Evolutionary conservation across 495 filamentous ascomycete species (phyloP), one percentile per base, ranked within the genome.

Genomic region (Trichoderma gamsii): DNA sequence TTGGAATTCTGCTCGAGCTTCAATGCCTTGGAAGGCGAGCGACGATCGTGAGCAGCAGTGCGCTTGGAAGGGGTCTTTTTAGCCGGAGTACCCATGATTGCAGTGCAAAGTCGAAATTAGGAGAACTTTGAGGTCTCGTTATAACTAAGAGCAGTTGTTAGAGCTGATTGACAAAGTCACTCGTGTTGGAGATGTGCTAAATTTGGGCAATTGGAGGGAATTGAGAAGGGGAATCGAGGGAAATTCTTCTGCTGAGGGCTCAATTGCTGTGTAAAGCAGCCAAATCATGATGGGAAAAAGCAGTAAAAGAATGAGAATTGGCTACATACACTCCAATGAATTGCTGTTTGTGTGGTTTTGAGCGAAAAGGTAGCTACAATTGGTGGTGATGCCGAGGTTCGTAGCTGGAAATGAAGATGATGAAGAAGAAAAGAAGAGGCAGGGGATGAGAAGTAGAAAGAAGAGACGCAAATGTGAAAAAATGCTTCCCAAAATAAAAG

Each of bases 21-120:
- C 23, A 66, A 21, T 9, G 65, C 43, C 44, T 66, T 66, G 65
- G 65, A 35, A 27, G 65, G 41, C 13, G 43, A 52, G 15, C 65
- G 41, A 7, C 43, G 18, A 16, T 23, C 15, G n/a, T 65, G 35
- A 21, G 49, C 66, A 7, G 66, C 21, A 16, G 35, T 41, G 43
- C 3, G 13, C 44, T 67, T 67, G 66, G 66, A 11, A 15, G 66
- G 7, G 15, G 27, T 41, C 46, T 41, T 35, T 32, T 67, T 67
- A 4, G 12, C 29, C 18, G n/a, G 35, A 41, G 23, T 51, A 16
- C 66, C 66, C 46, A 67, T 67, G 6, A 9, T 59, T 18, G 32
- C 41, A 61, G 1, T 15, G 5, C 13, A 13, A 32, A 61, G 25
- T 13, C 3, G 56, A 27, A 12, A 15, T 18, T 32, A 32, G 9